Conservation (phyloP, 2,329 filamentous ascomycete genomes). For the Mycosphaerella arachidis region DNA sequence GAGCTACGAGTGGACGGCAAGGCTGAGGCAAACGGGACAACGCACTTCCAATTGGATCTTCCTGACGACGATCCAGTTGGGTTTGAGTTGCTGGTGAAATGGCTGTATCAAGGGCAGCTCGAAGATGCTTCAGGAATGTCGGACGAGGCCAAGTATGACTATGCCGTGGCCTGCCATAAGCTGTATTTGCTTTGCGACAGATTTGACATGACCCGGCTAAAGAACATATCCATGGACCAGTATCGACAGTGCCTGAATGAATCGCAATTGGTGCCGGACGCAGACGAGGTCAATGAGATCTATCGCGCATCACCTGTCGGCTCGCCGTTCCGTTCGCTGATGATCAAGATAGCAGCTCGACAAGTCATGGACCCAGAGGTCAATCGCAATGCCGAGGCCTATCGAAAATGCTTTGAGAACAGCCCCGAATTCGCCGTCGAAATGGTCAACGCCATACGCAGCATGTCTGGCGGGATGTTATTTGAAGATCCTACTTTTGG, state of each 20-base stretch:
- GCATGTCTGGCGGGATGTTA: constrained; percentile 46
- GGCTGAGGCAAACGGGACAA: constrained; percentile 34
- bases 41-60: constrained; percentile 43
- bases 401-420: constrained; percentile 47
- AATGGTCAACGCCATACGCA: constrained; percentile 49
- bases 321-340: constrained; percentile 48
- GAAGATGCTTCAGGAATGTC: constrained; percentile 47
- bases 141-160: constrained; percentile 49
- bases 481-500: constrained; percentile 50
- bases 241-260: constrained; percentile 49
- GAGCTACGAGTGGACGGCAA: constrained; percentile 33
- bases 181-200: constrained; percentile 51
- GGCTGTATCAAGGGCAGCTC: constrained; percentile 52
- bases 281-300: constrained; percentile 52
- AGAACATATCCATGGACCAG: constrained; percentile 53
- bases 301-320: constrained; percentile 44
- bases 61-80: constrained; percentile 48
- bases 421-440: constrained; percentile 52
- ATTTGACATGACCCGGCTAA: constrained; percentile 48
- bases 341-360: constrained; percentile 52
- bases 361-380: constrained; percentile 55
- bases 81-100: constrained; percentile 53
- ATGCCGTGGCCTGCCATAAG: constrained; percentile 51
- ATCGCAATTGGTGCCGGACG: constrained; percentile 50
- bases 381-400: constrained; percentile 46